A percentile compares a stretch with the other conserved stretches of the same genome.
phyloP scores from a whole-genome alignment of 768 basidiomycete genomes.

The Lactarius akahatsu region DNA sequence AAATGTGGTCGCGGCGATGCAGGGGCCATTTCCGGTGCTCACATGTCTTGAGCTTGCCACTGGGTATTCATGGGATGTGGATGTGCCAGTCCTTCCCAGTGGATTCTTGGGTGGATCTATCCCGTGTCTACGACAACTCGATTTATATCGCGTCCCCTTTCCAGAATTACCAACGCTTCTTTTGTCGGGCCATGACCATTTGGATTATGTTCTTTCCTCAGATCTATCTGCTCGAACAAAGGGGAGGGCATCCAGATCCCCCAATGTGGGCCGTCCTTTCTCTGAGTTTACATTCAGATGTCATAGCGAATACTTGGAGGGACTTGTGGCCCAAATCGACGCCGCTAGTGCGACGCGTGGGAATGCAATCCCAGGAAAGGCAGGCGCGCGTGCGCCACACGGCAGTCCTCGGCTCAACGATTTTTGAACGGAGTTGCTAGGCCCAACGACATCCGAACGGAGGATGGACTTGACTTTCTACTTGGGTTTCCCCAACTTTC shows the following conservation, averaged over 20 bases:
- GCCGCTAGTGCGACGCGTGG: background rate
- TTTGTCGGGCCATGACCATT: background rate
- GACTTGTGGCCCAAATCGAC: background rate
- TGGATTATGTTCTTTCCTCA: background rate
- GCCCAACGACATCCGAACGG: background rate
- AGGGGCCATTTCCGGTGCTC: background rate
- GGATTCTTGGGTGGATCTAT: background rate
- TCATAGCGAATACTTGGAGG: conserved; percentile 2
- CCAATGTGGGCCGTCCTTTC: background rate
- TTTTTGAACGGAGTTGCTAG: background rate
- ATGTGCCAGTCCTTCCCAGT: background rate
- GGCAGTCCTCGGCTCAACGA: background rate
- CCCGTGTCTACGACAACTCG: background rate
- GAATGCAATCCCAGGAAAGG: too few species aligned
- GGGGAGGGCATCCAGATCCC: background rate
- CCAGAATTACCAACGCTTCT: background rate
- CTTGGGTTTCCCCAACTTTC: background rate
- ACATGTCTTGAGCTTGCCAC: background rate
- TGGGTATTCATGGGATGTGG: too few species aligned
- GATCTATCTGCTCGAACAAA: background rate
- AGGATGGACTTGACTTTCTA: background rate
- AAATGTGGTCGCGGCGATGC: background rate
- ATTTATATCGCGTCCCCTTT: background rate
- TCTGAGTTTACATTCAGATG: background rate
- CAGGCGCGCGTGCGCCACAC: too few species aligned